A percentile compares a stretch with the other conserved stretches of the same genome.
phyloP scores from a whole-genome alignment of 179 eudicot genomes.

The Monotropa hypopitys region DNA sequence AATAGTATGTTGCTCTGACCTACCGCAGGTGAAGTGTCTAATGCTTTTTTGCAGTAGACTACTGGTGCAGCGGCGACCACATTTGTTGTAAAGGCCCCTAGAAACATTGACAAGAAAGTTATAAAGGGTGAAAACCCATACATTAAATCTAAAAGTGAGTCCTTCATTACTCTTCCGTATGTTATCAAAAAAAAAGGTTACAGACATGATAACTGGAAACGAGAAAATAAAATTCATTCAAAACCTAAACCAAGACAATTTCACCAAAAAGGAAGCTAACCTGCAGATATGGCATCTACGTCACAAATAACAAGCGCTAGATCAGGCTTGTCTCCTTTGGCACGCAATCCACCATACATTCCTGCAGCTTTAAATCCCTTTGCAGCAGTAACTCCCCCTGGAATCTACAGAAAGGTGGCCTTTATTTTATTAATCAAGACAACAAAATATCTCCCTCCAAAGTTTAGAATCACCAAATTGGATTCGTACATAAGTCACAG shows the following conservation, averaged over 20 bases:
- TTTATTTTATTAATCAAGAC: neutral
- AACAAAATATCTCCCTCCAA: neutral
- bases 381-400: conserved; percentile 90
- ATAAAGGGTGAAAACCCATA: neutral
- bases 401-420: conserved; percentile 31
- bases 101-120: conserved; percentile 7
- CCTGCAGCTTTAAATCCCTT: conserved; percentile 94
- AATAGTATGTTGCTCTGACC: conserved; percentile 7
- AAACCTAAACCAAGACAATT: neutral
- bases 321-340: conserved; percentile 88
- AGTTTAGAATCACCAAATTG: neutral
- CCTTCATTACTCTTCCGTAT: neutral
- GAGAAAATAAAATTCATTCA: neutral
- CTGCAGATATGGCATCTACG: conserved; percentile 86
- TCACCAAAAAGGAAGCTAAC: conserved; percentile 22
- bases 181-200: neutral
- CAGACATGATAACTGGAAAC: neutral
- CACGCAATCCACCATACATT: conserved; percentile 81
- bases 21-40: conserved; percentile 55
- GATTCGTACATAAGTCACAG: neutral
- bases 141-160: neutral
- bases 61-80: conserved; percentile 98
- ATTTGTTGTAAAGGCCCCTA: conserved; percentile 87
- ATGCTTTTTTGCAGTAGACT: conserved; percentile 58
- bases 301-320: conserved; percentile 87